phyloP scores from a whole-genome alignment of 106 monocot species.

The Hemerocallis citrina region DNA sequence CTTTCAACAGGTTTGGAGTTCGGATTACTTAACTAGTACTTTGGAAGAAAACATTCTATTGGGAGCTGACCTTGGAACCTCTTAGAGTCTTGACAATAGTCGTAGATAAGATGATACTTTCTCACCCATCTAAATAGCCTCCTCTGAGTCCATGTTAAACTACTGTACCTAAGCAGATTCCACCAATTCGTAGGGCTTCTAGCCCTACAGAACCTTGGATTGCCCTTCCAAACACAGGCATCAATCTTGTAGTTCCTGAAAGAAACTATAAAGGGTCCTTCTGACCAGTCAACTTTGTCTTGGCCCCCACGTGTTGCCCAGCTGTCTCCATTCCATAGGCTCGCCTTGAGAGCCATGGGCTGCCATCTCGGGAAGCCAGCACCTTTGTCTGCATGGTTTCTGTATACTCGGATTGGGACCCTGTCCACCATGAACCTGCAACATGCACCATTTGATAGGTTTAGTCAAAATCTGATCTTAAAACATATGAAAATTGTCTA shows the following conservation, averaged over 20 bases:
- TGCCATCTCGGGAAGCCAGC: slow-evolving; percentile 41
- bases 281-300: slow-evolving; percentile 64
- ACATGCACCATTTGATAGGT: not conserved
- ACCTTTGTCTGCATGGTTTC: slow-evolving; percentile 54
- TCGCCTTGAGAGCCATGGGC: slow-evolving; percentile 50
- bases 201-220: slow-evolving; percentile 30
- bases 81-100: slow-evolving; percentile 41
- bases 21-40: not conserved
- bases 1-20: not conserved
- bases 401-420: slow-evolving; percentile 58
- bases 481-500: too few species aligned
- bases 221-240: slow-evolving; percentile 56
- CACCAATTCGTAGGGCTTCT: slow-evolving; percentile 41
- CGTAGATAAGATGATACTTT: slow-evolving; percentile 56
- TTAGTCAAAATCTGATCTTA: too few species aligned
- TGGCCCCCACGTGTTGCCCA: slow-evolving; percentile 62
- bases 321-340: slow-evolving; percentile 57
- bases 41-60: slow-evolving; percentile 40
- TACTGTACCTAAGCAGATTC: slow-evolving; percentile 24
- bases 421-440: slow-evolving; percentile 65
- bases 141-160: slow-evolving; percentile 37
- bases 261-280: slow-evolving; percentile 46
- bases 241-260: slow-evolving; percentile 52
- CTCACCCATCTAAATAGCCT: slow-evolving; percentile 66
- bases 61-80: slow-evolving; percentile 45